These are phyloP conservation scores for Amaranthus cruentus DNA, from an alignment of 148 eudicot genomes.

Conservation along the genomic window DNA sequence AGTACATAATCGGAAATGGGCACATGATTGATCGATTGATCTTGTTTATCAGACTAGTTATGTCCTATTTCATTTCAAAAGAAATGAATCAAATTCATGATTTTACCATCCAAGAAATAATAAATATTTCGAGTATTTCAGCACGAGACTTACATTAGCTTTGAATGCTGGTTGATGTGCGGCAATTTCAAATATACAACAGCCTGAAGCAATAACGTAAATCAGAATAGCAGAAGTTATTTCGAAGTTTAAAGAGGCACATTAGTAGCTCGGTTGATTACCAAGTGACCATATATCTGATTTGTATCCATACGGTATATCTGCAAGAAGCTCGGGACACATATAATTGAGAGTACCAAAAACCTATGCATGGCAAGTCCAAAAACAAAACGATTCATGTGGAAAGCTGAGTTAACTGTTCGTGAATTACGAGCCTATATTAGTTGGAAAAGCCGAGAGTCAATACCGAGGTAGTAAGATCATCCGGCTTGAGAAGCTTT, in stretches of 20 bases:
- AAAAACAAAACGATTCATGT: conserved; percentile 5
- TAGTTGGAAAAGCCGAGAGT: not conserved
- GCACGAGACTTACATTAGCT: conserved; percentile 65
- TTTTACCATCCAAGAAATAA: not conserved
- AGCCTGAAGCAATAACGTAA: conserved; percentile 42
- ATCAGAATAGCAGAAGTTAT: conserved; percentile 2
- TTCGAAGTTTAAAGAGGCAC: not conserved
- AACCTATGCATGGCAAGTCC: conserved; percentile 33
- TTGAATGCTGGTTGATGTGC: conserved; percentile 88
- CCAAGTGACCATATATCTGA: conserved; percentile 97
- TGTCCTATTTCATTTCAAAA: conserved; percentile 47
- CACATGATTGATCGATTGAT: conserved; percentile 70
- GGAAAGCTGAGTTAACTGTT: not conserved
- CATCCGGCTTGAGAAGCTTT: conserved; percentile 58
- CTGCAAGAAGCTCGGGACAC: conserved; percentile 90
- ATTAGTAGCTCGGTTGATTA: conserved; percentile 21
- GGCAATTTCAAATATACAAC: conserved; percentile 95
- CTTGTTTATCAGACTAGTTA: conserved; percentile 82
- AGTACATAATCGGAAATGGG: conserved; percentile 71
- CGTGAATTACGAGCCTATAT: not conserved
- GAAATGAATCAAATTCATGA: not conserved
- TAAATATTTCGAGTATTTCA: not conserved
- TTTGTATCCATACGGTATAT: conserved; percentile 81
- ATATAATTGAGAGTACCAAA: conserved; percentile 79
- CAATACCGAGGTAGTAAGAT: conserved; percentile 66